Percentiles rank a stretch among this genome's conserved stretches.
Evolutionary conservation across 1,139 yeast genomes (phyloP).

Genomic region (Scheffersomyces parashehatae): DNA sequence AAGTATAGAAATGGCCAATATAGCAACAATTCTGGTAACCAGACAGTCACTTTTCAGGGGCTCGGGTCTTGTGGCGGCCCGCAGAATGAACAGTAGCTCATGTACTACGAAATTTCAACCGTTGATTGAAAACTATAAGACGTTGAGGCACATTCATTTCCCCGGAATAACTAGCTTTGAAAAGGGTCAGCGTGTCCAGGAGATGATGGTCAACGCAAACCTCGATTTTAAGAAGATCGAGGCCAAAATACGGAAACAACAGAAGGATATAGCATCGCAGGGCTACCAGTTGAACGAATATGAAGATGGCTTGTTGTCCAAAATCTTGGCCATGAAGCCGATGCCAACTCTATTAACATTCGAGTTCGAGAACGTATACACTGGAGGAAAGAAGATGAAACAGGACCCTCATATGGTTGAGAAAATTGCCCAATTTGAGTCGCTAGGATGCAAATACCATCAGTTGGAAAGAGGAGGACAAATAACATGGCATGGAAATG

Average conservation of each 20-base stretch:
- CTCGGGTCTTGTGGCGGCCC: no score
- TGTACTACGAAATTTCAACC: constrained; percentile 30
- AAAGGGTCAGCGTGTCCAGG: constrained; percentile 65
- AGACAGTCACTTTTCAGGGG: no score
- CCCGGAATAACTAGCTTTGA: constrained; percentile 54
- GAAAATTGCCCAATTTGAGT: constrained; percentile 40
- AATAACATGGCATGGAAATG: constrained; percentile 94
- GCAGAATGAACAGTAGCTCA: not conserved
- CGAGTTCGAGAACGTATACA: constrained; percentile 81
- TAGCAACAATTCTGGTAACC: no score
- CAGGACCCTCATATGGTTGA: constrained; percentile 39
- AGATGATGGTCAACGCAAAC: constrained; percentile 57
- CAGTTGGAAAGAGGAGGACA: constrained; percentile 96
- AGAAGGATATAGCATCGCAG: constrained; percentile 35
- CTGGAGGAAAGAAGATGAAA: constrained; percentile 84
- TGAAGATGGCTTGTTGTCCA: constrained; percentile 45
- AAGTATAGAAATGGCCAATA: not conserved
- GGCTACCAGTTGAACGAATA: constrained; percentile 45
- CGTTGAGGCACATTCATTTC: constrained; percentile 65
- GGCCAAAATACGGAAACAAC: constrained; percentile 44
- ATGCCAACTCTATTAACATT: constrained; percentile 70
- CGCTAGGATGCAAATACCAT: constrained; percentile 48
- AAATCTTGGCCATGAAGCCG: constrained; percentile 55
- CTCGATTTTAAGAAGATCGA: constrained; percentile 62
- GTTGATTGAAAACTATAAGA: constrained; percentile 33